Evolutionary conservation across 495 filamentous ascomycete genomes (phyloP).

Genomic region (Xylaria grammica): DNA sequence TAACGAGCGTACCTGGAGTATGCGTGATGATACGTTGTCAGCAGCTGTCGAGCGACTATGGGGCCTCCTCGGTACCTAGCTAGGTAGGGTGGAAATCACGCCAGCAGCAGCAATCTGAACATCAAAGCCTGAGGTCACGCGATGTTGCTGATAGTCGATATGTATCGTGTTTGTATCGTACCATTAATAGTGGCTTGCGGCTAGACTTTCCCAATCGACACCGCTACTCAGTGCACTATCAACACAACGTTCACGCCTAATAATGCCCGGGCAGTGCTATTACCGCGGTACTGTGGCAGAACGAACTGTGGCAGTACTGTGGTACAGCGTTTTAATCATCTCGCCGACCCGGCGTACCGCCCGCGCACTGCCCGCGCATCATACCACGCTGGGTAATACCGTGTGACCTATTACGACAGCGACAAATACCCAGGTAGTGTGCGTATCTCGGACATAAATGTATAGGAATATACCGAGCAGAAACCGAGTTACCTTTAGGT

Average conservation of each 20-base stretch:
- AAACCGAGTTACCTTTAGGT: too few species aligned
- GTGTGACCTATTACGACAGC: slow-evolving; percentile 11
- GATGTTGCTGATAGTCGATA: slow-evolving; percentile 11
- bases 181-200: neutral
- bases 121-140: slow-evolving; percentile 21
- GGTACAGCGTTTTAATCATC: slow-evolving; percentile 9
- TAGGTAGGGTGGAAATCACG: slow-evolving; percentile 15
- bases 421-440: too few species aligned
- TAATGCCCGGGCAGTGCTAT: neutral
- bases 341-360: slow-evolving; percentile 11
- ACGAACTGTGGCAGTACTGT: too few species aligned
- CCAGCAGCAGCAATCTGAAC: slow-evolving; percentile 13
- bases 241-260: neutral
- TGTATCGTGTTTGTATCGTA: slow-evolving; percentile 17
- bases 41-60: neutral
- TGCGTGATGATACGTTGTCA: slow-evolving; percentile 22
- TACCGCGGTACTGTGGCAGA: too few species aligned
- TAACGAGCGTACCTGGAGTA: slow-evolving; percentile 18
- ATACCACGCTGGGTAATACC: slow-evolving; percentile 20
- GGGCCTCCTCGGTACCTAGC: slow-evolving; percentile 12
- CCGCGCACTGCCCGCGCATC: too few species aligned
- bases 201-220: slow-evolving; percentile 1
- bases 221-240: neutral
- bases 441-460: too few species aligned
- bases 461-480: too few species aligned